phyloP scores from a whole-genome alignment of 2,329 filamentous ascomycete species.

The Cladosporium sp. region DNA sequence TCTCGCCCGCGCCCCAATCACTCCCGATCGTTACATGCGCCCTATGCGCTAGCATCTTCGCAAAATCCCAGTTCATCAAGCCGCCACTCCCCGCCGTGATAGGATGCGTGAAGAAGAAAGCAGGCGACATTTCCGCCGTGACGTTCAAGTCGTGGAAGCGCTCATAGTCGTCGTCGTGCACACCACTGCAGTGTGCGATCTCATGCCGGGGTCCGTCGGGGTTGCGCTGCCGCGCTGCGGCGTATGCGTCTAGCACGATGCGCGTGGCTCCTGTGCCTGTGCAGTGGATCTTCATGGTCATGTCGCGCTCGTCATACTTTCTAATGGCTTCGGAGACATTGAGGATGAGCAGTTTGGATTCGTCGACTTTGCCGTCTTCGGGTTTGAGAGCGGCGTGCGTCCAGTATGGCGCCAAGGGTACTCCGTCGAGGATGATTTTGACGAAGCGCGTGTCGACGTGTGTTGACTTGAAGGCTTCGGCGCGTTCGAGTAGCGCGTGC shows the following conservation, averaged over 20 bases:
- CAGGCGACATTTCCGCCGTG: slow-evolving; percentile 40
- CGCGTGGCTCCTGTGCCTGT: slow-evolving; percentile 36
- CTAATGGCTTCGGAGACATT: slow-evolving; percentile 30
- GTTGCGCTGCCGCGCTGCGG: slow-evolving; percentile 29
- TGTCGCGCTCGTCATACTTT: slow-evolving; percentile 34
- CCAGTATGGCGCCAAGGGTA: slow-evolving; percentile 34
- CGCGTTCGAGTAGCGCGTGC: slow-evolving; percentile 29
- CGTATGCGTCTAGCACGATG: slow-evolving; percentile 35
- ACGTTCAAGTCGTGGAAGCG: slow-evolving; percentile 34
- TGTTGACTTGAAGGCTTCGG: slow-evolving; percentile 29
- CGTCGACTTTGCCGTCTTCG: slow-evolving; percentile 30
- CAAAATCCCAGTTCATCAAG: slow-evolving; percentile 34
- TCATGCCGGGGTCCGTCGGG: slow-evolving; percentile 37
- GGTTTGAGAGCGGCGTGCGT: slow-evolving; percentile 32
- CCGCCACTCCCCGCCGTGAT: slow-evolving; percentile 20
- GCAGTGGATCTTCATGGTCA: slow-evolving; percentile 39
- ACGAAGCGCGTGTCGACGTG: slow-evolving; percentile 38
- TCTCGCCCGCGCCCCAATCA: slow-evolving; percentile 5
- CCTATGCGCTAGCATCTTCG: slow-evolving; percentile 29
- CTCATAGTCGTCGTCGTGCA: slow-evolving; percentile 34
- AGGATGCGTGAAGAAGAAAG: slow-evolving; percentile 30
- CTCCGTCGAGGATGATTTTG: slow-evolving; percentile 40
- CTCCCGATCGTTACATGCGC: slow-evolving; percentile 37
- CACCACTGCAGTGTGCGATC: slow-evolving; percentile 33
- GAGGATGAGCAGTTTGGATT: slow-evolving; percentile 25